Conservation (phyloP, 176 grass and related monocot species). For the Avena atlantica region DNA sequence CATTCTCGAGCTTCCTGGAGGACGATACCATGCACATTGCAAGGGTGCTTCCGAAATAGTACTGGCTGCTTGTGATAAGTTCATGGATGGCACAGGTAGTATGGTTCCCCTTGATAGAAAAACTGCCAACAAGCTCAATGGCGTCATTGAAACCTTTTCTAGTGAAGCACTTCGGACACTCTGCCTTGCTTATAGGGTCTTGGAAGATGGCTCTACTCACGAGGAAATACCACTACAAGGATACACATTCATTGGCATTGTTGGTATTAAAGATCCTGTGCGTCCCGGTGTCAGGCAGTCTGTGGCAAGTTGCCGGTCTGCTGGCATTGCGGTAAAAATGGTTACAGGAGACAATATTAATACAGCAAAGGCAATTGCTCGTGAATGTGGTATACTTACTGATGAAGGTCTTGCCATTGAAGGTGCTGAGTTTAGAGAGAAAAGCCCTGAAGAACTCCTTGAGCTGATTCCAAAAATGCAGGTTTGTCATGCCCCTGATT, state of each 20-base stretch:
- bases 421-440: constrained; percentile 68
- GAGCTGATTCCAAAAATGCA: constrained; percentile 92
- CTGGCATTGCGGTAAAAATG: constrained; percentile 75
- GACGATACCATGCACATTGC: constrained; percentile 57
- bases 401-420: constrained; percentile 70
- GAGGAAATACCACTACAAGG: constrained; percentile 57
- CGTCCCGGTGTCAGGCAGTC: constrained; percentile 62
- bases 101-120: constrained; percentile 49
- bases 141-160: constrained; percentile 64
- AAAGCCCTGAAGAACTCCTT: constrained; percentile 69
- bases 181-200: constrained; percentile 65
- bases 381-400: constrained; percentile 79
- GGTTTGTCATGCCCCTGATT: constrained; percentile 52
- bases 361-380: constrained; percentile 78
- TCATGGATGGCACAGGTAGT: constrained; percentile 56
- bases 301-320: constrained; percentile 63
- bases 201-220: constrained; percentile 38
- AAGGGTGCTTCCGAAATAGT: constrained; percentile 85
- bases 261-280: constrained; percentile 80
- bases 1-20: constrained; percentile 56
- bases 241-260: constrained; percentile 71
- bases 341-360: constrained; percentile 81
- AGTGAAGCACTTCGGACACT: constrained; percentile 69
- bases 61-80: constrained; percentile 60
- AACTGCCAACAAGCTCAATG: constrained; percentile 38